phyloP scores from a whole-genome alignment of 352 stramenopile species.

The Phytophthora syringae region DNA sequence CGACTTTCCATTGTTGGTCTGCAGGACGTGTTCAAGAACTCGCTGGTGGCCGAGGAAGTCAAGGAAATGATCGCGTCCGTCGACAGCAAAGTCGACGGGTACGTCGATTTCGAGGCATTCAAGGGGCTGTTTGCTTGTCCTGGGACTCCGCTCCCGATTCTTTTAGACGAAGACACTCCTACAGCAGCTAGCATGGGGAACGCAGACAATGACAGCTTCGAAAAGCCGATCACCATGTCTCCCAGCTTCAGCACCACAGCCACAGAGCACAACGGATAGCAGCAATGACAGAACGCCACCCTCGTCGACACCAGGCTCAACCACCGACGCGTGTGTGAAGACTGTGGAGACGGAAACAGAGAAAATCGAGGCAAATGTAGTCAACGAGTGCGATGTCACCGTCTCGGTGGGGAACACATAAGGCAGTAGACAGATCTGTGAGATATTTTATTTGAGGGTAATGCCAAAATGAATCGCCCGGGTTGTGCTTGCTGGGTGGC shows the following conservation, averaged over 20 bases:
- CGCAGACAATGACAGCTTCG: slow-evolving; percentile 21
- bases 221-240: slow-evolving; percentile 31
- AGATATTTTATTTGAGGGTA: no score
- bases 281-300: slow-evolving; percentile 24
- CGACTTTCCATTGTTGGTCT: slow-evolving; percentile 92
- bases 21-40: slow-evolving; percentile 88
- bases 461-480: no score
- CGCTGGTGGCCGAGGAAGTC: slow-evolving; percentile 87
- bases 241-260: slow-evolving; percentile 26
- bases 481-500: no score
- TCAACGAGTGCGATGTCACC: slow-evolving; percentile 21
- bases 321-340: slow-evolving; percentile 15
- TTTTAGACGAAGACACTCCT: slow-evolving; percentile 43
- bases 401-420: slow-evolving; percentile 20
- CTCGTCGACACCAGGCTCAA: slow-evolving; percentile 19
- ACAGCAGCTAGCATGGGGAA: no score
- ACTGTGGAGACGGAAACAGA: slow-evolving; percentile 11
- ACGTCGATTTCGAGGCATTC: slow-evolving; percentile 93
- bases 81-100: slow-evolving; percentile 79
- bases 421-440: no score
- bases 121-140: slow-evolving; percentile 66
- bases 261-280: slow-evolving; percentile 21
- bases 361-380: slow-evolving; percentile 16
- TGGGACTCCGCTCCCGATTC: slow-evolving; percentile 39
- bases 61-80: slow-evolving; percentile 92